Conservation (phyloP, 2,329 filamentous ascomycete genomes). For the Fusarium cicatricum region DNA sequence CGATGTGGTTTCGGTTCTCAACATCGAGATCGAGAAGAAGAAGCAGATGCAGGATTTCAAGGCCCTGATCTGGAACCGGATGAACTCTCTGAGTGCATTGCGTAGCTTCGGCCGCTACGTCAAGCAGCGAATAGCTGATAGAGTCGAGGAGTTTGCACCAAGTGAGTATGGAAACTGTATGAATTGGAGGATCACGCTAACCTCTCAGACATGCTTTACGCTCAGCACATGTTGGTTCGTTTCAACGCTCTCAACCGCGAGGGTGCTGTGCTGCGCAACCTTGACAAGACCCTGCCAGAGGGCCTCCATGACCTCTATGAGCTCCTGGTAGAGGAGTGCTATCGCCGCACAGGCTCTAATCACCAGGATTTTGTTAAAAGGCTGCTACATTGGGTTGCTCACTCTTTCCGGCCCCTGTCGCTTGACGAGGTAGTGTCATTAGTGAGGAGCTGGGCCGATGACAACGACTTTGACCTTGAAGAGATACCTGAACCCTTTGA, state of each 20-base stretch:
- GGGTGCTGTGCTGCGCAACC: conserved; percentile 42
- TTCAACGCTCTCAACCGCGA: conserved; percentile 46
- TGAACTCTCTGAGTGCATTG: conserved; percentile 38
- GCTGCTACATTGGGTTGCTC: conserved; percentile 42
- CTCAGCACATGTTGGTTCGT: conserved; percentile 45
- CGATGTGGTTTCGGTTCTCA: conserved; percentile 14
- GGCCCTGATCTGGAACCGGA: conserved; percentile 37
- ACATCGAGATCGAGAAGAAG: conserved; percentile 39
- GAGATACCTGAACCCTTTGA: conserved; percentile 40
- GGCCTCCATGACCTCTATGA: conserved; percentile 41
- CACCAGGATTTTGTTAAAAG: conserved; percentile 30
- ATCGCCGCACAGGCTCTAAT: conserved; percentile 30
- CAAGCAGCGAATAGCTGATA: conserved; percentile 43
- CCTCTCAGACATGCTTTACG: conserved; percentile 45
- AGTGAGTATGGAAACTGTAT: conserved; percentile 34
- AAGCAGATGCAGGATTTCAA: conserved; percentile 43
- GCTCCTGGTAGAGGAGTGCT: conserved; percentile 36
- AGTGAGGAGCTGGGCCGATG: conserved; percentile 22
- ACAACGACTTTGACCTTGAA: conserved; percentile 37
- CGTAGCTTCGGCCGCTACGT: conserved; percentile 42
- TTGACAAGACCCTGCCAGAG: conserved; percentile 39
- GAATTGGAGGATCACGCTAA: neutral
- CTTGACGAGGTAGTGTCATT: conserved; percentile 38
- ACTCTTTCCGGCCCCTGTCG: conserved; percentile 35
- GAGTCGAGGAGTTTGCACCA: conserved; percentile 42